A percentile compares a stretch with the other conserved stretches of the same genome.
These are phyloP conservation scores for Solanum dulcamara DNA, from an alignment of 257 asterid species.

Conservation along the genomic window DNA sequence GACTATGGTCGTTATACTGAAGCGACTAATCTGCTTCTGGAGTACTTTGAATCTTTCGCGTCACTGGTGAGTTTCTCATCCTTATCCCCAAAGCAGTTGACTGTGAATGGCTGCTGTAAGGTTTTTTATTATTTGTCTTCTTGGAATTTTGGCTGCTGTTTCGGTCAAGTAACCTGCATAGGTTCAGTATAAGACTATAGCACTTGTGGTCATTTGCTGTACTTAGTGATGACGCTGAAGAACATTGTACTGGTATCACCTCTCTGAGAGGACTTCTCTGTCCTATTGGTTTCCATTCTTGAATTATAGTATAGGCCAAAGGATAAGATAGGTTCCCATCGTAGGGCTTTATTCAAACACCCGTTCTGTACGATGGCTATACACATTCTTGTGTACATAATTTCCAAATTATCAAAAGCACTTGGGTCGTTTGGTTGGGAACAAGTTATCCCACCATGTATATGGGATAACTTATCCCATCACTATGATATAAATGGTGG, in stretches of 20 bases:
- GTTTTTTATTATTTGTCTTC: background rate
- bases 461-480: no score
- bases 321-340: background rate
- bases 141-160: background rate
- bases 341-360: background rate
- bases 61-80: slow-evolving; percentile 42
- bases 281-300: background rate
- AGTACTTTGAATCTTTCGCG: slow-evolving; percentile 59
- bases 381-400: background rate
- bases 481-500: no score
- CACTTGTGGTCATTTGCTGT: background rate
- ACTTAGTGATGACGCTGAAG: background rate
- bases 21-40: slow-evolving; percentile 74
- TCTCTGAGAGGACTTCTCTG: background rate
- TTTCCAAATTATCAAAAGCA: background rate
- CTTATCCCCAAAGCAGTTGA: background rate
- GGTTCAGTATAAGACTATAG: background rate
- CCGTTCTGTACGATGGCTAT: background rate
- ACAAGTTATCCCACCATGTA: no score
- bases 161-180: background rate
- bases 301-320: background rate
- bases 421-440: no score
- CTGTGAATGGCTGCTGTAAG: background rate
- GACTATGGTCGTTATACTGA: slow-evolving; percentile 79
- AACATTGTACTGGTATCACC: background rate